Evolutionary conservation across 495 filamentous ascomycete species (phyloP).

Genomic region (Amphirosellinia nigrospora): DNA sequence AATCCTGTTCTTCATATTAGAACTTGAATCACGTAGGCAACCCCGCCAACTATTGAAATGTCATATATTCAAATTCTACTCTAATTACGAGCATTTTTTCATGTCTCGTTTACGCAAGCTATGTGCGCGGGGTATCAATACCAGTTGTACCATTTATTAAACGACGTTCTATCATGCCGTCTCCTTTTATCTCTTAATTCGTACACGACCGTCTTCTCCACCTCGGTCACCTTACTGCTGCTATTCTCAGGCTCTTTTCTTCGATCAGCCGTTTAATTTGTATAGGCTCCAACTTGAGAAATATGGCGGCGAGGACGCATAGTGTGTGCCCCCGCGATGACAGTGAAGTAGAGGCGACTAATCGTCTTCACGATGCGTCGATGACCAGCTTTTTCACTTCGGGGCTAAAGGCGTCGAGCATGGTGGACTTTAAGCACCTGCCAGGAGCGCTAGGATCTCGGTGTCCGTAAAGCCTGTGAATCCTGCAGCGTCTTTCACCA

Average conservation of each 20-base stretch:
- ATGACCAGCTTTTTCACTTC: slow-evolving; percentile 43
- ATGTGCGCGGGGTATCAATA: slow-evolving; percentile 20
- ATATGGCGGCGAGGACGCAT: slow-evolving; percentile 30
- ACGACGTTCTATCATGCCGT: background rate
- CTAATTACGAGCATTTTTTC: slow-evolving; percentile 9
- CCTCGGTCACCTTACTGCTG: background rate
- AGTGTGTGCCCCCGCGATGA: slow-evolving; percentile 51
- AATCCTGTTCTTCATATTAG: too few relatives aligned
- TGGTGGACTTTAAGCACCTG: slow-evolving; percentile 48
- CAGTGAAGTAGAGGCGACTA: slow-evolving; percentile 53
- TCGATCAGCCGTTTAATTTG: background rate
- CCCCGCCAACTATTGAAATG: background rate
- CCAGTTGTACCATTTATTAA: slow-evolving; percentile 22
- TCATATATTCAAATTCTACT: slow-evolving; percentile 18
- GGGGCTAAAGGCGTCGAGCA: slow-evolving; percentile 28
- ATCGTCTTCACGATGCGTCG: slow-evolving; percentile 53
- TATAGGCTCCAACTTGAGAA: slow-evolving; percentile 10
- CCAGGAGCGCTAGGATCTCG: slow-evolving; percentile 51
- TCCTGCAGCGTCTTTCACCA: slow-evolving; percentile 44
- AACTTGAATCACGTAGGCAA: too few relatives aligned
- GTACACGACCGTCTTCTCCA: background rate
- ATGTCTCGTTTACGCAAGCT: slow-evolving; percentile 13
- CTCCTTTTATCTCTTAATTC: slow-evolving; percentile 13
- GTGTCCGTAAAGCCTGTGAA: slow-evolving; percentile 24
- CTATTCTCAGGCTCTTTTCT: background rate